Base-by-base conservation (phyloP, 495 filamentous ascomycete genomes). In the Tuber magnatum region DNA sequence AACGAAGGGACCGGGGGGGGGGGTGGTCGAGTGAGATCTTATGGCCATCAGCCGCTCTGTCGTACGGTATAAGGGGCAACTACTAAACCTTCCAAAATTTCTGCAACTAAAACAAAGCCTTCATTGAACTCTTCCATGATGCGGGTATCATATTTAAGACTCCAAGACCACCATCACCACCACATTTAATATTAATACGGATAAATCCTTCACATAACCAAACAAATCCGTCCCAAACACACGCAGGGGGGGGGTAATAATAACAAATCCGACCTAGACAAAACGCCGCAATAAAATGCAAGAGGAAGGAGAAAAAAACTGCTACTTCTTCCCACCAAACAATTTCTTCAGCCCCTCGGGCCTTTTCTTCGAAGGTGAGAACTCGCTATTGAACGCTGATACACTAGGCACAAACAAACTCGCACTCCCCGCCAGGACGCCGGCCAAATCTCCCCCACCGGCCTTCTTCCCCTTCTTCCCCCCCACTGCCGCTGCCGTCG, bases 351-450 rank as follows among this genome's bases (percentile, higher is more conserved):
- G 40, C 40, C 48, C 79, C 20, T 78, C 79, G 3, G 81, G 81
- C 69, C 78, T 71, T 70, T 76, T 80, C 74, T 82, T 81, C 41
- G 75, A 65, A 12, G 80, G 80, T 8, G 79, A 78, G 65, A 83
- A 77, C 71, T 82, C 78, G 56, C 65, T 65, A 39, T 71, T 69
- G 41, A 83, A 81, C 56, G 71, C 71, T 73, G 56, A 65, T 41
- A 74, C 44, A 12, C 56, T 74, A 72, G 51, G 51, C 75, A 56
- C 77, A 51, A 76, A 74, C 75, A 51, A 84, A 84, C 61, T 81
- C 77, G 77, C 80, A 70, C 51, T 79, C 76, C 44, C 84, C 83
- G 77, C 87, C 85, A 41, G 85, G 8, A 35, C 71, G 18, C 71
- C 16, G 14, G 44, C 38, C 61, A 76, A 35, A 42, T 70, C 32